A percentile compares a stretch with the other conserved stretches of the same genome.
phyloP scores from a whole-genome alignment of 129 eudicot genomes.

The Calendula officinalis region DNA sequence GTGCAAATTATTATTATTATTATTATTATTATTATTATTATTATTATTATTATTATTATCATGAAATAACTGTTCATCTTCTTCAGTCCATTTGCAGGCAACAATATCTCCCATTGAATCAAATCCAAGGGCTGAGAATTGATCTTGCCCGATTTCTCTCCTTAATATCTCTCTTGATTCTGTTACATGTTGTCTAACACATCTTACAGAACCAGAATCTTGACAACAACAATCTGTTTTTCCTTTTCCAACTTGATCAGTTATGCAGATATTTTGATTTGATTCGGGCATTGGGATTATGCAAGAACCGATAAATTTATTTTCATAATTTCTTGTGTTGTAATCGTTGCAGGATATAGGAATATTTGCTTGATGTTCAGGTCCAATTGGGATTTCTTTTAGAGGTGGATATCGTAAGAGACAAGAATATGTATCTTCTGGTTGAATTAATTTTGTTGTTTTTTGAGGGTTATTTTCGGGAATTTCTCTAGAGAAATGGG shows the following conservation, averaged over 20 bases:
- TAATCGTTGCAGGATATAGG: slow-evolving; percentile 38
- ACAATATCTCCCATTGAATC: slow-evolving; percentile 47
- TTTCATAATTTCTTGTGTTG: neutral
- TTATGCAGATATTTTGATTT: neutral
- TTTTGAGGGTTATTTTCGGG: neutral
- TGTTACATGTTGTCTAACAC: slow-evolving; percentile 46
- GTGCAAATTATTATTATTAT: too few species aligned
- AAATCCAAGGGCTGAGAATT: slow-evolving; percentile 46
- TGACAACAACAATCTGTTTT: slow-evolving; percentile 44
- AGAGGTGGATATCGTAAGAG: slow-evolving; percentile 44
- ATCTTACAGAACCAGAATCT: slow-evolving; percentile 46
- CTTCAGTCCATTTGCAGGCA: slow-evolving; percentile 42
- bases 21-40: too few species aligned
- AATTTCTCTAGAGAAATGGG: slow-evolving; percentile 12
- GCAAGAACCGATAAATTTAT: slow-evolving; percentile 31
- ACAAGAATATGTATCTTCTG: slow-evolving; percentile 35
- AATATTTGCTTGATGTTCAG: slow-evolving; percentile 53
- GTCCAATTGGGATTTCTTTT: slow-evolving; percentile 50
- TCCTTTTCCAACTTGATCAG: slow-evolving; percentile 33
- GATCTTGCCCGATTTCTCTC: slow-evolving; percentile 33
- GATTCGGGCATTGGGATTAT: slow-evolving; percentile 37
- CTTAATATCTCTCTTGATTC: slow-evolving; percentile 49
- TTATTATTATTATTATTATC: too few species aligned
- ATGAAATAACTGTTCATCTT: slow-evolving; percentile 44
- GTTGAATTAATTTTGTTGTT: neutral